Conservation (phyloP, 371 early-diverging fungal genomes). For the Actinomortierella ambigua region DNA sequence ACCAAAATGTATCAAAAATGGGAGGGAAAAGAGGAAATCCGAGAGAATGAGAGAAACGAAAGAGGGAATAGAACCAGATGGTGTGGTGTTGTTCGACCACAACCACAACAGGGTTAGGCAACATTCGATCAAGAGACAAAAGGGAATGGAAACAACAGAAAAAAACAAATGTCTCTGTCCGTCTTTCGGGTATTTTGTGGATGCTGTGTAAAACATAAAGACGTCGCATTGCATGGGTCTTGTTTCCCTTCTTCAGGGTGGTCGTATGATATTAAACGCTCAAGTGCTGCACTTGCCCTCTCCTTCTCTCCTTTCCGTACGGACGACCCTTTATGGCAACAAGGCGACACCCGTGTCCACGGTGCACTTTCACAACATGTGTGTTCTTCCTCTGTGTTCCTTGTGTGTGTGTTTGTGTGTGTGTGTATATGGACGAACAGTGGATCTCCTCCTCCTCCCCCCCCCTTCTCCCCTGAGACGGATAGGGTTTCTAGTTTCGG, state of each 20-base stretch:
- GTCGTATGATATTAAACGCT: too few species aligned
- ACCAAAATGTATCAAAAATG: background rate
- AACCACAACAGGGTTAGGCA: too few species aligned
- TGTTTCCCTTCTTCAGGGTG: too few species aligned
- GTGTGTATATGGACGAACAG: background rate
- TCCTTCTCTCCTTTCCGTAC: too few species aligned
- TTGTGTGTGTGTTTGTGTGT: background rate
- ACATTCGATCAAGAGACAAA: background rate
- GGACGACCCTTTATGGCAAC: too few species aligned
- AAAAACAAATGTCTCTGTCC: background rate
- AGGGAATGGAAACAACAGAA: background rate
- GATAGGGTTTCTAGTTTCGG: too few species aligned
- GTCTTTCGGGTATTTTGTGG: background rate
- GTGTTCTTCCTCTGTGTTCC: background rate
- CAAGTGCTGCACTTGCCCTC: too few species aligned
- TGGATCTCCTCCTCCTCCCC: constrained; percentile 6
- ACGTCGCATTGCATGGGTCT: too few species aligned
- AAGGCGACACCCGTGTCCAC: too few species aligned
- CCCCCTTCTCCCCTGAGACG: constrained; percentile 50
- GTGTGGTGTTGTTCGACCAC: too few species aligned
- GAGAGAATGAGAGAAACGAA: background rate
- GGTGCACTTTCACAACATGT: too few species aligned
- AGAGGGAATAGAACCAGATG: background rate
- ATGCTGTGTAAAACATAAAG: background rate
- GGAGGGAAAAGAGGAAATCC: background rate